A percentile compares a stretch with the other conserved stretches of the same genome.
Conservation (phyloP, 202 grass and related monocot species). For the Carex sylvatica region DNA sequence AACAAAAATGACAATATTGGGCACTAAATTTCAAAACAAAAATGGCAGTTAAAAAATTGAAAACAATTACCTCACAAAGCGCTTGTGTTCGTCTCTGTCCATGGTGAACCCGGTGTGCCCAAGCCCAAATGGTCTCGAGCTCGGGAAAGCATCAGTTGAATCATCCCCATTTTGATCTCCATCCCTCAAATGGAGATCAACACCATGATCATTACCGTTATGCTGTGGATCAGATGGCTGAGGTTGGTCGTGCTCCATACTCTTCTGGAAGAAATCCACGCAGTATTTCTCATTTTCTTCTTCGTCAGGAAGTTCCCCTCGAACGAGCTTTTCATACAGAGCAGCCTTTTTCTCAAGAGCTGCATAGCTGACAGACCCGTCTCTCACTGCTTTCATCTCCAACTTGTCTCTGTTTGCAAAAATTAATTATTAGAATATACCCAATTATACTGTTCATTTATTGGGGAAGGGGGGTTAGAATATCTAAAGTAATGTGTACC, state of each 20-base stretch:
- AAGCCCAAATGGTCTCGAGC: slow-evolving; percentile 55
- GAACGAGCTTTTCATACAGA: slow-evolving; percentile 76
- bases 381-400: slow-evolving; percentile 85
- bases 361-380: slow-evolving; percentile 72
- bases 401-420: slow-evolving; percentile 68
- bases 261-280: slow-evolving; percentile 94
- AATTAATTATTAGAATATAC: slow-evolving; percentile 13
- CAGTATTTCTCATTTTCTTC: slow-evolving; percentile 95
- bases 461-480: neutral
- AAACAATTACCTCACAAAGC: slow-evolving; percentile 81
- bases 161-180: slow-evolving; percentile 45
- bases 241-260: slow-evolving; percentile 40
- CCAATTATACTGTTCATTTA: neutral
- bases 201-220: slow-evolving; percentile 13
- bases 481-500: neutral
- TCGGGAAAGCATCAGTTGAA: slow-evolving; percentile 34
- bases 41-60: neutral
- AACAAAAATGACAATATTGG: neutral
- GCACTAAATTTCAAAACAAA: neutral
- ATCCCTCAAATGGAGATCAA: neutral
- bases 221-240: slow-evolving; percentile 36
- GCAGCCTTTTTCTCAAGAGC: slow-evolving; percentile 90
- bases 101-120: slow-evolving; percentile 46
- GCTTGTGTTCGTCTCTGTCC: slow-evolving; percentile 81
- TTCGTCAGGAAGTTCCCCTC: slow-evolving; percentile 78